Conservation (phyloP, 225 moss, liverwort and hornwort genomes). For the Neckera pumila region DNA sequence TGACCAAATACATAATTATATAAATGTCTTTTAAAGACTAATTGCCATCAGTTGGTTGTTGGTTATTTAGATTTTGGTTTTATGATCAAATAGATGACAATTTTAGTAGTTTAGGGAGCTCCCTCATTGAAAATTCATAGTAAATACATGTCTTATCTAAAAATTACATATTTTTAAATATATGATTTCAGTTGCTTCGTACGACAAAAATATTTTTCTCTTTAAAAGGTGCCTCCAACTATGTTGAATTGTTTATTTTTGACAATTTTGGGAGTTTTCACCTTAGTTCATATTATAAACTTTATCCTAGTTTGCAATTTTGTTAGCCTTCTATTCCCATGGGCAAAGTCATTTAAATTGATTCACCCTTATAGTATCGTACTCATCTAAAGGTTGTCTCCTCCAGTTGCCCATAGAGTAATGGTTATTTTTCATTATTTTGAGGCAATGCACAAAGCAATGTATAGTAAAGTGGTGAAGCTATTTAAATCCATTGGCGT, state of each 20-base stretch:
- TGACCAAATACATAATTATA: fast-evolving
- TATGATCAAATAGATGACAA: fast-evolving
- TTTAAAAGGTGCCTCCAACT: not conserved
- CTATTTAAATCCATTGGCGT: not conserved
- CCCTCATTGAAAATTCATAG: not conserved
- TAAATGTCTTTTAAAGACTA: not conserved
- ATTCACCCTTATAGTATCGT: not conserved
- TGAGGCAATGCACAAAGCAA: not conserved
- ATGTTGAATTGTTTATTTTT: not conserved
- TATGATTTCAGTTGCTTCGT: not conserved
- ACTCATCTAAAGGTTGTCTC: not conserved
- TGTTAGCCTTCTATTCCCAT: fast-evolving
- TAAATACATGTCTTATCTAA: not conserved
- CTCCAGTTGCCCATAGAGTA: fast-evolving
- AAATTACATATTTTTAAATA: not conserved
- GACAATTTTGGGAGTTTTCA: not conserved
- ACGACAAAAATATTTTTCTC: not conserved
- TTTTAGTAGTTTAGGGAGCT: not conserved
- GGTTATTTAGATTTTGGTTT: fast-evolving
- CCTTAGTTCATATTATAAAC: not conserved
- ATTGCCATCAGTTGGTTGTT: not conserved
- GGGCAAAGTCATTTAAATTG: too few species aligned
- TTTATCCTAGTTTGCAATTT: fast-evolving
- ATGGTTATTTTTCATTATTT: not conserved
- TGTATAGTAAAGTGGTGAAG: not conserved